phyloP scores from a whole-genome alignment of 306 rosid genomes.

The Astragalus membranaceus region DNA sequence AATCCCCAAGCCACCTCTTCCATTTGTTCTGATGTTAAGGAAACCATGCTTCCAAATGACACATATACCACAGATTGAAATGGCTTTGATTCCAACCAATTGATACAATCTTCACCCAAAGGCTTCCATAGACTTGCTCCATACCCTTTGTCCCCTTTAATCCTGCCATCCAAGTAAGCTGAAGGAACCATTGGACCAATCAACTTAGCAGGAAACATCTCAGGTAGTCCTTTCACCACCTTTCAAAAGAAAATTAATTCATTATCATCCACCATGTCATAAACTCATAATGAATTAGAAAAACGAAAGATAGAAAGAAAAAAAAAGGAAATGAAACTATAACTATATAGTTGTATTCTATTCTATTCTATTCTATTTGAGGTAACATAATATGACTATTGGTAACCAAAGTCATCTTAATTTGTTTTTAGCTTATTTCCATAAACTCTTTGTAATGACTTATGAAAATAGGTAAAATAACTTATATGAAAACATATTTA shows the following conservation, averaged over 20 bases:
- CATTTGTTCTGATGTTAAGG: slow-evolving; percentile 30
- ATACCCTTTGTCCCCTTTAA: slow-evolving; percentile 41
- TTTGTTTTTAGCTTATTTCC: no score
- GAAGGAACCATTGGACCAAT: slow-evolving; percentile 56
- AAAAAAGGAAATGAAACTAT: not conserved
- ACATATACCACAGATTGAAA: slow-evolving; percentile 33
- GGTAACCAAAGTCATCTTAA: no score
- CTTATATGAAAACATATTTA: no score
- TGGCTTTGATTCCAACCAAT: slow-evolving; percentile 40
- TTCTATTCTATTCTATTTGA: no score
- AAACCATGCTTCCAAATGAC: slow-evolving; percentile 53
- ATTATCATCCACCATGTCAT: not conserved
- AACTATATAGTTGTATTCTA: no score
- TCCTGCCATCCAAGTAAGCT: slow-evolving; percentile 37
- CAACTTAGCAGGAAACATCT: slow-evolving; percentile 34
- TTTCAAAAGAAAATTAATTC: not conserved
- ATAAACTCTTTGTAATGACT: no score
- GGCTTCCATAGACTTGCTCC: slow-evolving; percentile 51
- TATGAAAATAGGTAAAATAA: no score
- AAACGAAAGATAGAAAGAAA: not conserved
- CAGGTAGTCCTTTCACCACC: slow-evolving; percentile 22
- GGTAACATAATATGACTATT: no score
- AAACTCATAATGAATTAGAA: not conserved
- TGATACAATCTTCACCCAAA: slow-evolving; percentile 27
- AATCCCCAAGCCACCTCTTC: slow-evolving; percentile 36